Percentiles rank a stretch among this genome's conserved stretches.
Conservation (phyloP, 2,329 filamentous ascomycete genomes). For the Colletotrichum magnum region DNA sequence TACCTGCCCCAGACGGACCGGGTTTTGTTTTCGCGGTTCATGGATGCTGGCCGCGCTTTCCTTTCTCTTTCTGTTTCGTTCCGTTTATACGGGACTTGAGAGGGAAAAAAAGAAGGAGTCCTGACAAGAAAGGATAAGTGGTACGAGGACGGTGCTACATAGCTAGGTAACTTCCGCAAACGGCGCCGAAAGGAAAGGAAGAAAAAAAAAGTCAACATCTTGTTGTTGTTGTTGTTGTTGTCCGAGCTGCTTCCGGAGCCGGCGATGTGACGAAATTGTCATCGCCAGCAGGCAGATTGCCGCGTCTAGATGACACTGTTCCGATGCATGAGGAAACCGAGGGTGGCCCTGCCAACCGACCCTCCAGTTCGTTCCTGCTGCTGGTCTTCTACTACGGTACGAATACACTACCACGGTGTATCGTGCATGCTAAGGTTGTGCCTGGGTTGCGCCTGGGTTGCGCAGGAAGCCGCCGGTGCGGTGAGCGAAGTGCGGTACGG, state of each 20-base stretch:
- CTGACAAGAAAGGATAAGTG: no score
- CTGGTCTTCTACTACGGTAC: no score
- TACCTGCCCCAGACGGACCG: no score
- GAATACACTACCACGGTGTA: no score
- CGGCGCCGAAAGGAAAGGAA: no score
- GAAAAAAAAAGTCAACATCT: neutral
- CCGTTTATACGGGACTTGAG: no score
- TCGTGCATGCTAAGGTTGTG: conserved; percentile 30
- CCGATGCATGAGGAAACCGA: conserved; percentile 21
- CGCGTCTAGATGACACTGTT: conserved; percentile 25
- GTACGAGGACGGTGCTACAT: no score
- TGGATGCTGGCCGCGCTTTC: conserved; percentile 1
- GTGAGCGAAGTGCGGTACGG: no score
- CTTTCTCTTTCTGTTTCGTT: neutral
- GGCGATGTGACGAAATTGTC: neutral
- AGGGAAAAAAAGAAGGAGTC: no score
- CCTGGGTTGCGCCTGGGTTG: conserved; percentile 16
- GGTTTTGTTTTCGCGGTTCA: no score
- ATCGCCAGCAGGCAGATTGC: conserved; percentile 20
- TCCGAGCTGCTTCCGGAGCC: no score
- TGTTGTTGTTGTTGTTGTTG: neutral
- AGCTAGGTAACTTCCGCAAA: no score
- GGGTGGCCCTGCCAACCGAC: conserved; percentile 36
- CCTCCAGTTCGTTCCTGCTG: conserved; percentile 5
- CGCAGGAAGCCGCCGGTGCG: conserved; percentile 10